Conservation (phyloP, 495 filamentous ascomycete genomes). For the Diplogelasinospora grovesii region DNA sequence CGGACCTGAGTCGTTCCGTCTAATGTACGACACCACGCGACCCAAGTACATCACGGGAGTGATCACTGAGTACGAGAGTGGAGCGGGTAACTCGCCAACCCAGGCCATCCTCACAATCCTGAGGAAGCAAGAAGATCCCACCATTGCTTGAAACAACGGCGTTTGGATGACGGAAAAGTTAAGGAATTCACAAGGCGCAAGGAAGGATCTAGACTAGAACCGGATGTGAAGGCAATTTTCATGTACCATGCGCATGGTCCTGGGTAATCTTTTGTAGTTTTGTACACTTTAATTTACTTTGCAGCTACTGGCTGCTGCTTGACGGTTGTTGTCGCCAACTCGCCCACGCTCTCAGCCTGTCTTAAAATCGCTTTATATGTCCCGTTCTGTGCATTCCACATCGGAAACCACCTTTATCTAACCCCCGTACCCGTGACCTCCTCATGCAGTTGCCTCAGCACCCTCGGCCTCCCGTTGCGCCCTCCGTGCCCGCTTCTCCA, state of each 20-base stretch:
- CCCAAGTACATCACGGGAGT: conserved; percentile 82
- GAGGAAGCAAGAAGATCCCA: conserved; percentile 44
- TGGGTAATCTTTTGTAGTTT: not conserved
- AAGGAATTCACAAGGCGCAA: not conserved
- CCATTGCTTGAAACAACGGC: conserved; percentile 28
- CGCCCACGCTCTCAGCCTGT: no score
- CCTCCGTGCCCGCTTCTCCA: conserved; percentile 82
- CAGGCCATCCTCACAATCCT: conserved; percentile 63
- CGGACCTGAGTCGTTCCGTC: conserved; percentile 60
- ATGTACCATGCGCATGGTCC: not conserved
- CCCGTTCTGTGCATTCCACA: no score
- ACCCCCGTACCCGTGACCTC: not conserved
- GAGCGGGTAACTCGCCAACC: conserved; percentile 67
- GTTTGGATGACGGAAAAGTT: not conserved
- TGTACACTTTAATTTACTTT: not conserved
- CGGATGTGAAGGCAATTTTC: not conserved
- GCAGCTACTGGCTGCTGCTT: not conserved
- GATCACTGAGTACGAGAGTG: conserved; percentile 68
- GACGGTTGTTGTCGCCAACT: not conserved
- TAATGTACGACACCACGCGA: conserved; percentile 94
- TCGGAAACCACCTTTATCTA: no score
- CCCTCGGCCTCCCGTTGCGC: conserved; percentile 50
- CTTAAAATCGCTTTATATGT: no score
- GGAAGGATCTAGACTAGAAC: not conserved
- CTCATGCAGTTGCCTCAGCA: conserved; percentile 15